Conservation (phyloP, 257 asterid species). For the Cynanchum wilfordii region DNA sequence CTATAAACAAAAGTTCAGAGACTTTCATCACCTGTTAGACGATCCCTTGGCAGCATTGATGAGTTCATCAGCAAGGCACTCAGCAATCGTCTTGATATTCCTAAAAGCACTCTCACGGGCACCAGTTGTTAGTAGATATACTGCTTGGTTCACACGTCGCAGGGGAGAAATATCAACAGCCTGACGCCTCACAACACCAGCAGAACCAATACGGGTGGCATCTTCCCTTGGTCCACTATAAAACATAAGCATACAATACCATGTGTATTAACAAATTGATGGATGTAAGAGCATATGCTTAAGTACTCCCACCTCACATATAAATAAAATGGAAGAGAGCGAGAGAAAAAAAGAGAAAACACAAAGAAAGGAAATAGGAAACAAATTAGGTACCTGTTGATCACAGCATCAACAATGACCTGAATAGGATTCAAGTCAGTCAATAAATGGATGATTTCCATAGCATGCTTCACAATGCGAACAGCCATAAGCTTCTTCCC, state of each 20-base stretch:
- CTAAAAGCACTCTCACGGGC: slow-evolving; percentile 83
- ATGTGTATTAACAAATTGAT: not conserved
- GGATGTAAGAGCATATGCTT: not conserved
- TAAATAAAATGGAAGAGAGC: not conserved
- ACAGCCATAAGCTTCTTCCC: slow-evolving; percentile 82
- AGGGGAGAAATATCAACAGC: slow-evolving; percentile 87
- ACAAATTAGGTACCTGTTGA: slow-evolving; percentile 49
- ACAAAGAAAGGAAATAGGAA: not conserved
- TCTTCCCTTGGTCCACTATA: slow-evolving; percentile 82
- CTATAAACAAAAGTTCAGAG: not conserved
- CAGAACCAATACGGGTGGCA: slow-evolving; percentile 81
- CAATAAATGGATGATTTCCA: slow-evolving; percentile 78
- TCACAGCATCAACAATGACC: slow-evolving; percentile 72
- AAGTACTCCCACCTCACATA: not conserved
- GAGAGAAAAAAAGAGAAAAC: not conserved
- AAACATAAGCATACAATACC: not conserved
- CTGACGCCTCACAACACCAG: slow-evolving; percentile 86
- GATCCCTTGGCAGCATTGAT: slow-evolving; percentile 85
- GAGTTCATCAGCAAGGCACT: slow-evolving; percentile 83
- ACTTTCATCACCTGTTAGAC: slow-evolving; percentile 51
- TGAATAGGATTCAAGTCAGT: slow-evolving; percentile 74
- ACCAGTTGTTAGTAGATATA: slow-evolving; percentile 69
- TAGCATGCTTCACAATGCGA: slow-evolving; percentile 68
- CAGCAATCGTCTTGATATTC: slow-evolving; percentile 64
- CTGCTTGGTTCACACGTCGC: slow-evolving; percentile 75